Percentiles rank a stretch among this genome's conserved stretches.
Evolutionary conservation across 2,329 filamentous ascomycete species (phyloP).

Genomic region (Claviceps capensis): DNA sequence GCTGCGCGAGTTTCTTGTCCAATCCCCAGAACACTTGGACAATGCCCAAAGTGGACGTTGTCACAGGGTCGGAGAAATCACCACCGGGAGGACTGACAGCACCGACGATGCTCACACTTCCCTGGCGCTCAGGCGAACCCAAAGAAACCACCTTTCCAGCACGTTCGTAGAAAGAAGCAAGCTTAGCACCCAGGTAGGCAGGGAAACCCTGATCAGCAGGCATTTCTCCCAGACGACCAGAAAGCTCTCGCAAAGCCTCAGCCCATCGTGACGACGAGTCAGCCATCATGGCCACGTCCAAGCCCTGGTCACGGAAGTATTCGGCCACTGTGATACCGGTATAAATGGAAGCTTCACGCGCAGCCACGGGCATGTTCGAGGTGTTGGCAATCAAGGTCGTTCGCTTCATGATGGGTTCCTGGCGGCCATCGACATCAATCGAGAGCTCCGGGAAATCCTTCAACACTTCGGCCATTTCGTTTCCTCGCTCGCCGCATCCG

Average conservation of each 20-base stretch:
- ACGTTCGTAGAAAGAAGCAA: constrained; percentile 98
- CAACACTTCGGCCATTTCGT: constrained; percentile 99
- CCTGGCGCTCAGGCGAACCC: constrained; percentile 75
- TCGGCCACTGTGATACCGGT: constrained; percentile 90
- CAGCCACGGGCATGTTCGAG: constrained; percentile 98
- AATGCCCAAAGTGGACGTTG: constrained; percentile 82
- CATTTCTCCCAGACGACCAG: constrained; percentile 98
- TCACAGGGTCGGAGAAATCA: constrained; percentile 98
- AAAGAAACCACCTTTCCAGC: constrained; percentile 76
- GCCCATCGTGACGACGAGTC: constrained; percentile 98
- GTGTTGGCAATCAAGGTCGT: constrained; percentile 97
- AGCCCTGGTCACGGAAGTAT: constrained; percentile 94
- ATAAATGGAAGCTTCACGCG: constrained; percentile 97
- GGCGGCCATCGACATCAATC: constrained; percentile 84
- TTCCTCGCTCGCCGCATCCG: constrained; percentile 80
- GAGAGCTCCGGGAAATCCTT: constrained; percentile 99
- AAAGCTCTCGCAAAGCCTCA: constrained; percentile 95
- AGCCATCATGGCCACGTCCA: constrained; percentile 99
- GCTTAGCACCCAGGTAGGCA: constrained; percentile 88
- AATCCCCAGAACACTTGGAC: constrained; percentile 99
- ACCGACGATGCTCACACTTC: constrained; percentile 94
- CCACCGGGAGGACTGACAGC: constrained; percentile 94
- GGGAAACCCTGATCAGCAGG: constrained; percentile 99
- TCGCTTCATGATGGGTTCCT: constrained; percentile 99
- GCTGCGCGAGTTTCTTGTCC: constrained; percentile 97